These are phyloP conservation scores for Delphinella strobiligena DNA, from an alignment of 2,329 filamentous ascomycete species.

Conservation along the genomic window DNA sequence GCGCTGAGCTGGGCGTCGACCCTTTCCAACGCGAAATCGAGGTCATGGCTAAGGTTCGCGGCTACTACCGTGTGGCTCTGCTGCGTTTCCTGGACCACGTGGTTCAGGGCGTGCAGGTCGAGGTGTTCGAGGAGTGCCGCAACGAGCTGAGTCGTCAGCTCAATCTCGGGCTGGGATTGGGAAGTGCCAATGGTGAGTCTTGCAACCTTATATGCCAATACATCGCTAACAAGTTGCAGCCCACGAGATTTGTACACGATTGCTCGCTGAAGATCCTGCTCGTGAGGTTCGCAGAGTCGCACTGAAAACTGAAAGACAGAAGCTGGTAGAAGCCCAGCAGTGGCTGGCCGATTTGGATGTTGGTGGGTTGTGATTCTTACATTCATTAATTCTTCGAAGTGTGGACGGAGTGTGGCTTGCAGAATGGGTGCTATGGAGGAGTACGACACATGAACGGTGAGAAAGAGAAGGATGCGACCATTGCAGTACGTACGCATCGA, in stretches of 20 bases:
- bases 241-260: too few relatives aligned
- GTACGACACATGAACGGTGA: too few relatives aligned
- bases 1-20: slow-evolving; percentile 40
- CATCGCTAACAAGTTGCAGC: too few relatives aligned
- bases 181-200: slow-evolving; percentile 10
- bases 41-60: slow-evolving; percentile 51
- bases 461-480: too few relatives aligned
- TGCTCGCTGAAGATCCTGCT: slow-evolving; percentile 24
- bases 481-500: too few relatives aligned
- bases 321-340: slow-evolving; percentile 6
- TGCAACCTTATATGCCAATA: too few relatives aligned
- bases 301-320: slow-evolving; percentile 8
- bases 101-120: slow-evolving; percentile 24
- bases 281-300: slow-evolving; percentile 13
- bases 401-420: too few relatives aligned
- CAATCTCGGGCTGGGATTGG: slow-evolving; percentile 13
- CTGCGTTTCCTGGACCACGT: slow-evolving; percentile 50
- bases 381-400: too few relatives aligned
- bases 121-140: slow-evolving; percentile 19
- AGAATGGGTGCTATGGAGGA: too few relatives aligned
- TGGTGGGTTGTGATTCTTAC: too few relatives aligned
- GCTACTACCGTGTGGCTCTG: slow-evolving; percentile 58
- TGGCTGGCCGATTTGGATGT: background rate
- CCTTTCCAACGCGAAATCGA: slow-evolving; percentile 48
- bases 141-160: slow-evolving; percentile 9